Base-by-base conservation (phyloP, 352 stramenopile genomes). In the Pythium insidiosum region DNA sequence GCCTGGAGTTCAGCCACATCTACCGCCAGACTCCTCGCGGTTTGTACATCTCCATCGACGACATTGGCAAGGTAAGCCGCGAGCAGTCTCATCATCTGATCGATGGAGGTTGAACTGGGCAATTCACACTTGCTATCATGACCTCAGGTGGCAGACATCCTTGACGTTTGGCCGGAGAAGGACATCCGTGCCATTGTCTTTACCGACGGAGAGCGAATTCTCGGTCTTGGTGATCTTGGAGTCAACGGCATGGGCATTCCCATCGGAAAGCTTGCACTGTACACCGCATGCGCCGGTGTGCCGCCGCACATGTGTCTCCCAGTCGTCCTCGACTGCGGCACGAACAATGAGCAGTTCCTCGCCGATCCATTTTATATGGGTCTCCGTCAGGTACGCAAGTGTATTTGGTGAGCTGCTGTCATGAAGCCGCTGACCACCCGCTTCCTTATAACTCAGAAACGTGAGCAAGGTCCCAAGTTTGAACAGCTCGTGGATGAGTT, bases 401-500 rank as follows among this genome's bases (percentile, higher is more conserved):
- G n/a, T n/a, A n/a, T n/a, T n/a, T n/a, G n/a, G n/a, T n/a, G n/a
- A n/a, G n/a, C n/a, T n/a, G n/a, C n/a, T n/a, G n/a, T n/a, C n/a
- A n/a, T n/a, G n/a, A n/a, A n/a, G n/a, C n/a, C n/a, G n/a, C n/a
- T n/a, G n/a, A n/a, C n/a, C n/a, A n/a, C n/a, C n/a, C n/a, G n/a
- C n/a, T n/a, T n/a, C 21, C n/a, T n/a, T n/a, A n/a, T n/a, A n/a
- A n/a, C 13, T 22, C 16, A 86, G 48, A 84, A 91, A 58, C 80
- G 95, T 43, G 71, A 96, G 22, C 76, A 78, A 28, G 91, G 92
- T 24, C 61, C 84, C 26, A 61, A 77, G 25, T 99, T 98, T 50
- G 92, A 96, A 66, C 63, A 96, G 43, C 68, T 99, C 34, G 79
- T 99, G 13, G 88, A 98, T 31, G 94, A 98, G 71, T 98, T 98